Evolutionary conservation across 306 rosid species (phyloP).

Genomic region (Dalbergia oliveri): DNA sequence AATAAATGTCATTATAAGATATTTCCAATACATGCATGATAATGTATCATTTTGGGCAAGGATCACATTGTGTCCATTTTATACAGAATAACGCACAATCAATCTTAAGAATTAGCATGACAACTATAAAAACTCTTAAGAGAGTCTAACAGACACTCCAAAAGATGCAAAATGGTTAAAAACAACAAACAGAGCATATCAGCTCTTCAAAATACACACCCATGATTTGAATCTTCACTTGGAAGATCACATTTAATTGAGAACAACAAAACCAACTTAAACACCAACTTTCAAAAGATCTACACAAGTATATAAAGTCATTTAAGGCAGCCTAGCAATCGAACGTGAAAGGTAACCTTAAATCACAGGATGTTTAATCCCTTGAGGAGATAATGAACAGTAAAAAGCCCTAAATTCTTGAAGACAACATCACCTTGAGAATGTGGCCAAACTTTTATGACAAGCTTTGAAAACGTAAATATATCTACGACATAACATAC

Average conservation of each 20-base stretch:
- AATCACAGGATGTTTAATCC: neutral
- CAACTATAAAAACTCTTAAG: neutral
- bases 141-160: neutral
- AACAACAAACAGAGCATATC: slow-evolving; percentile 5
- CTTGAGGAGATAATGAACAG: neutral
- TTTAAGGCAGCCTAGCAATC: slow-evolving; percentile 17
- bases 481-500: neutral
- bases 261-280: slow-evolving; percentile 26
- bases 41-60: slow-evolving; percentile 23
- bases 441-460: neutral
- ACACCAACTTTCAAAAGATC: slow-evolving; percentile 12
- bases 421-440: neutral
- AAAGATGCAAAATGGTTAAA: slow-evolving; percentile 12
- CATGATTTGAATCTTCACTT: neutral
- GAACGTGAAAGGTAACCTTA: neutral
- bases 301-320: neutral
- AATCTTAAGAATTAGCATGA: slow-evolving; percentile 19
- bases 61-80: neutral
- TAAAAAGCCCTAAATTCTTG: slow-evolving; percentile 15
- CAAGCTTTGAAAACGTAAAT: slow-evolving; percentile 1
- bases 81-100: neutral
- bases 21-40: slow-evolving; percentile 28
- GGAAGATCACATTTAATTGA: slow-evolving; percentile 4
- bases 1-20: slow-evolving; percentile 19
- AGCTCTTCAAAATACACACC: slow-evolving; percentile 9